Base-by-base conservation (phyloP, 169 alveolate species). In the Toxoplasma gondii region DNA sequence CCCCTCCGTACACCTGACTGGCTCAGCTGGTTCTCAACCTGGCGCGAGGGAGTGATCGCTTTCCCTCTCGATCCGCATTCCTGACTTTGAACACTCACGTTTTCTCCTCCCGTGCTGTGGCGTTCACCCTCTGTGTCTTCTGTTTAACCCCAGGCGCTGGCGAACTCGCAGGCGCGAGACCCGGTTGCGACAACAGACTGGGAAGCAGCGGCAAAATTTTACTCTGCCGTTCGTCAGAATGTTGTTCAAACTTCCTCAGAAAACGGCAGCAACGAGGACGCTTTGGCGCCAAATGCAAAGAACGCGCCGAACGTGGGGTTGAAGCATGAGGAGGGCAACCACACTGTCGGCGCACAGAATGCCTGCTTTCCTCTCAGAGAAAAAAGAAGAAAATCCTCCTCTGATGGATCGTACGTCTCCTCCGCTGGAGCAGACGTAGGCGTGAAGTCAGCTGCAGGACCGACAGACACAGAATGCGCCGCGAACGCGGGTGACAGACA, bases 161-260 rank as follows among this genome's bases (percentile, higher is more conserved):
- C 87, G 16, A 34, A 44, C 29, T 9, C 87, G 87, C 87, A 78
- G 45, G 90, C 36, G 90, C 67, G 41, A 17, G 70, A 19, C 38
- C 12, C 90, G n/a, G 19, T 1, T 44, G 67, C 10, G 36, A 2
- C 27, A 38, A 44, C 67, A 22, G 95, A 93, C 93, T 93, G 95
- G 95, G 95, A 93, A 41, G 90, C 93, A 1, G 95, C 95, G 34
- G 95, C 95, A 39, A 93, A 93, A 82, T 91, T 54, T 64, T 93
- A 93, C 93, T 93, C 93, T 22, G 92, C 92, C 70, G 44, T 22
- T n/a, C 92, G 95, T 17, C 90, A 82, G 87, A 53, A 78, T 0
- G 45, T 34, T 78, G 53, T 78, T 10, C 87, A 29, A 1, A 29
- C 45, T 78, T 10, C 45, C 9, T 27, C 87, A 27, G 87, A 64